Conservation (phyloP, 2,329 filamentous ascomycete genomes). For the Cladorrhinum sp. region DNA sequence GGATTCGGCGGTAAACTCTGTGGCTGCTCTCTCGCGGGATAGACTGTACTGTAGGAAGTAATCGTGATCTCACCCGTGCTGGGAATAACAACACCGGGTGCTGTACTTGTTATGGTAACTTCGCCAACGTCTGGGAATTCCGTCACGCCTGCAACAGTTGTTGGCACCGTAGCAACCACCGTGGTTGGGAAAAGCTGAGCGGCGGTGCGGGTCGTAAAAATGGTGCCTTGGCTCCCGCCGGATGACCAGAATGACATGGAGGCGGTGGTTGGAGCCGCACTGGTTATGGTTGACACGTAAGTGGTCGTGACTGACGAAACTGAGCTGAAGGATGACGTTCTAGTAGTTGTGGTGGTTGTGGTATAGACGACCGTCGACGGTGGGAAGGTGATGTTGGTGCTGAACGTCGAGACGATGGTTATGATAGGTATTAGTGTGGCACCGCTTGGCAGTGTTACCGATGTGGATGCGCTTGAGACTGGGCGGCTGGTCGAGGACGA, state of each 20-base stretch:
- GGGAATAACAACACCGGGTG: slow-evolving; percentile 23
- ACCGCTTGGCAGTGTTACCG: slow-evolving; percentile 13
- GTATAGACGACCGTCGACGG: slow-evolving; percentile 11
- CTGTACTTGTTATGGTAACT: slow-evolving; percentile 11
- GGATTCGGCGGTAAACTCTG: slow-evolving; percentile 14
- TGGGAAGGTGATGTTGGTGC: slow-evolving; percentile 15
- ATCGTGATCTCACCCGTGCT: slow-evolving; percentile 23
- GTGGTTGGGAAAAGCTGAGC: background rate
- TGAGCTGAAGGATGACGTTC: slow-evolving; percentile 4
- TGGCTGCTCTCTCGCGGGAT: slow-evolving; percentile 9
- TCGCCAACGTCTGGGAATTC: slow-evolving; percentile 2
- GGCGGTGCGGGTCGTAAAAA: background rate
- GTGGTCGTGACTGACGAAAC: slow-evolving; percentile 8
- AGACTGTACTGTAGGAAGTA: slow-evolving; percentile 22
- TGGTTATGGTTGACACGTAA: background rate
- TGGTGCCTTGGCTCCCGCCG: slow-evolving; percentile 5
- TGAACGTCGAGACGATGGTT: slow-evolving; percentile 15
- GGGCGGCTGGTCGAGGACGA: background rate
- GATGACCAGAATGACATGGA: slow-evolving; percentile 9
- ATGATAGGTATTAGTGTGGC: slow-evolving; percentile 13
- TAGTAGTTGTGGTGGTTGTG: slow-evolving; percentile 6
- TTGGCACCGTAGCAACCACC: background rate
- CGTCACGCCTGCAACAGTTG: background rate
- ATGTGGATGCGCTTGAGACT: background rate
- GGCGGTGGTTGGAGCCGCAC: background rate